Conservation (phyloP, 768 basidiomycete genomes). For the Mrakia gelida region DNA sequence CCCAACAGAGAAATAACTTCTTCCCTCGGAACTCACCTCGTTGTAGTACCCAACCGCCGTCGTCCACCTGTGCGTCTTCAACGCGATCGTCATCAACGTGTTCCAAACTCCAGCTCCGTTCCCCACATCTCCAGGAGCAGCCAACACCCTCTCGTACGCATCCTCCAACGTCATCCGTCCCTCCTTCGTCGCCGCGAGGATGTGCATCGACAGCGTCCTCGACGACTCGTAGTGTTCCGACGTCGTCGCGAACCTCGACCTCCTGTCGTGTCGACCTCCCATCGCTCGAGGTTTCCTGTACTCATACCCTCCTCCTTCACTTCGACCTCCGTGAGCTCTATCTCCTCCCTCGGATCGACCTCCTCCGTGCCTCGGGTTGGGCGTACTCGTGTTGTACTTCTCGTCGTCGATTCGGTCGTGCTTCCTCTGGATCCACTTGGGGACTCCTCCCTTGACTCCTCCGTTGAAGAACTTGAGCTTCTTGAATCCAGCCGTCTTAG, state of each 20-base stretch:
- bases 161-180: not conserved
- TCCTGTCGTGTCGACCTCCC: not conserved
- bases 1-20: not conserved
- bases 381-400: not conserved
- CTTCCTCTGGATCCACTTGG: slow-evolving; percentile 4
- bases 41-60: slow-evolving; percentile 6
- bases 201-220: not conserved
- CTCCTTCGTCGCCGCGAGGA: not conserved
- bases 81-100: slow-evolving; percentile 16
- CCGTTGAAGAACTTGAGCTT: not conserved
- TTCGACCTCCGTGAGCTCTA: no score
- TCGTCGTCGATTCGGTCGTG: not conserved
- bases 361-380: slow-evolving; percentile 1
- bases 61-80: slow-evolving; percentile 7
- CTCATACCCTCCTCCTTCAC: not conserved
- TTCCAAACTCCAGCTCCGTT: not conserved
- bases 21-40: not conserved
- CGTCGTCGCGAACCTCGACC: not conserved
- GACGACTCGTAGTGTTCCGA: not conserved
- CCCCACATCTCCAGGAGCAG: not conserved
- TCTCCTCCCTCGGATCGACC: no score
- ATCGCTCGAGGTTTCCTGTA: not conserved
- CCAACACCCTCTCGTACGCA: not conserved
- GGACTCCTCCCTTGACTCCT: not conserved
- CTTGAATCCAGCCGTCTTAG: not conserved